Percentiles rank a stretch among this genome's conserved stretches.
Conservation (phyloP, 495 filamentous ascomycete genomes). For the Corynascus novoguineensis region DNA sequence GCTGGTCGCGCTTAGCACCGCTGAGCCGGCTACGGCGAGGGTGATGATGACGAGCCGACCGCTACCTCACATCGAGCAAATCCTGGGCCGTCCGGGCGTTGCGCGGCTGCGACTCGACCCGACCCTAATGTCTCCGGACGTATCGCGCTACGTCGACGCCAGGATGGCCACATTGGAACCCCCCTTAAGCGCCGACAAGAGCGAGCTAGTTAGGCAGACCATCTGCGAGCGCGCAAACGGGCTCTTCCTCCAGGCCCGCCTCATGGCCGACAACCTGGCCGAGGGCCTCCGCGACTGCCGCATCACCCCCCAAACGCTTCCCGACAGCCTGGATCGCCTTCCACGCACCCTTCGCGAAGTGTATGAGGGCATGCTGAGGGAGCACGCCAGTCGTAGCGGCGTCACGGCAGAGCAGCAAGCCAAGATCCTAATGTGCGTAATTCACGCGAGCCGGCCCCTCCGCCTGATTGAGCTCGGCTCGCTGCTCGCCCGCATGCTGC, state of each 20-base stretch:
- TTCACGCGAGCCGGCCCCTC: constrained; percentile 44
- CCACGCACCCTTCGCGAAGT: constrained; percentile 19
- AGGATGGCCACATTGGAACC: constrained; percentile 18
- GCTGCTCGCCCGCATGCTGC: constrained; percentile 25
- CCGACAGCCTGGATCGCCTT: constrained; percentile 30
- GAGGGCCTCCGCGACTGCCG: constrained; percentile 10
- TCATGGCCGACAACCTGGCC: constrained; percentile 27
- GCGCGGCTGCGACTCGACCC: constrained; percentile 33
- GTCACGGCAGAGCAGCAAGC: constrained; percentile 36
- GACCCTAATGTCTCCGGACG: constrained; percentile 31
- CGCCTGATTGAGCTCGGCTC: constrained; percentile 44
- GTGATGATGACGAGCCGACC: constrained; percentile 40
- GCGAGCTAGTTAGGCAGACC: constrained; percentile 12
- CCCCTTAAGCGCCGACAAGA: constrained; percentile 29
- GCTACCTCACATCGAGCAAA: constrained; percentile 24
- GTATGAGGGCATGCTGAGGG: constrained; percentile 38
- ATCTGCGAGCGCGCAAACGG: constrained; percentile 21
- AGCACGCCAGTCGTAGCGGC: constrained; percentile 34
- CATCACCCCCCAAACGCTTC: constrained; percentile 25
- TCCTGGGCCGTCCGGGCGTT: constrained; percentile 12
- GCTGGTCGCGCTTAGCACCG: constrained; percentile 29
- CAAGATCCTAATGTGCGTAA: constrained; percentile 40
- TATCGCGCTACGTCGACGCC: constrained; percentile 13
- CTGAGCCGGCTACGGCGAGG: constrained; percentile 31
- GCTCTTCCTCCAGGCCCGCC: constrained; percentile 41